Percentiles rank a stretch among this genome's conserved stretches.
Evolutionary conservation across 2,329 filamentous ascomycete species (phyloP).

Genomic region (Ceratocystis diversiconidia): DNA sequence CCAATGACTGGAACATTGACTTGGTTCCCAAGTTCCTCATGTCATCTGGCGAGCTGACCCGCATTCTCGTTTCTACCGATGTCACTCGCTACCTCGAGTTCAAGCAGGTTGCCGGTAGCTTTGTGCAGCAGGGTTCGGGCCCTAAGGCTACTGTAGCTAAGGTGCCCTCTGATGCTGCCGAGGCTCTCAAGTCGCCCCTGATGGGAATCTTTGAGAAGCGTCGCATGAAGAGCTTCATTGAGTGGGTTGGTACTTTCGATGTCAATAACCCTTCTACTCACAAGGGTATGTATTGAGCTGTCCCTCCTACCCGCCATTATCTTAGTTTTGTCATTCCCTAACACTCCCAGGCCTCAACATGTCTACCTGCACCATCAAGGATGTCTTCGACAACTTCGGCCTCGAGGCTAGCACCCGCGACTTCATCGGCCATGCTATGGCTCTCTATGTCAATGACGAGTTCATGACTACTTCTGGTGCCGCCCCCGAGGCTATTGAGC

Average conservation of each 20-base stretch:
- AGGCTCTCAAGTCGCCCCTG: slow-evolving; percentile 80
- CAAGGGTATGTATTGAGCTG: slow-evolving; percentile 50
- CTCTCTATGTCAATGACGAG: slow-evolving; percentile 74
- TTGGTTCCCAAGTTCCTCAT: slow-evolving; percentile 96
- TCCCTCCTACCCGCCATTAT: not conserved
- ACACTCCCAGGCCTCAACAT: slow-evolving; percentile 59
- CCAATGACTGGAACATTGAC: slow-evolving; percentile 99
- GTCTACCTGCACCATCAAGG: slow-evolving; percentile 73
- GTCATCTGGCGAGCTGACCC: slow-evolving; percentile 95
- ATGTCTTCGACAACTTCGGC: slow-evolving; percentile 97
- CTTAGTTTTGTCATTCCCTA: not conserved
- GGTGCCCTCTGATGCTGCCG: slow-evolving; percentile 82
- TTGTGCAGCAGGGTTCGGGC: slow-evolving; percentile 77
- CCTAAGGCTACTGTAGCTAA: slow-evolving; percentile 85
- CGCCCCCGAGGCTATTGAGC: slow-evolving; percentile 74
- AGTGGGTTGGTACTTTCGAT: slow-evolving; percentile 86
- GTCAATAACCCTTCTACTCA: slow-evolving; percentile 69
- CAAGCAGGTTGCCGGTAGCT: slow-evolving; percentile 90
- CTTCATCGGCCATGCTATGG: slow-evolving; percentile 98
- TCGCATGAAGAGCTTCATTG: slow-evolving; percentile 88
- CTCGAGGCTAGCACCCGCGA: slow-evolving; percentile 81
- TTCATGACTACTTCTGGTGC: slow-evolving; percentile 62
- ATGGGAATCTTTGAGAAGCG: slow-evolving; percentile 99
- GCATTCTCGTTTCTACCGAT: slow-evolving; percentile 94
- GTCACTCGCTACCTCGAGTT: slow-evolving; percentile 81